phyloP scores from a whole-genome alignment of 345 rosid species.

The Acer campestre region DNA sequence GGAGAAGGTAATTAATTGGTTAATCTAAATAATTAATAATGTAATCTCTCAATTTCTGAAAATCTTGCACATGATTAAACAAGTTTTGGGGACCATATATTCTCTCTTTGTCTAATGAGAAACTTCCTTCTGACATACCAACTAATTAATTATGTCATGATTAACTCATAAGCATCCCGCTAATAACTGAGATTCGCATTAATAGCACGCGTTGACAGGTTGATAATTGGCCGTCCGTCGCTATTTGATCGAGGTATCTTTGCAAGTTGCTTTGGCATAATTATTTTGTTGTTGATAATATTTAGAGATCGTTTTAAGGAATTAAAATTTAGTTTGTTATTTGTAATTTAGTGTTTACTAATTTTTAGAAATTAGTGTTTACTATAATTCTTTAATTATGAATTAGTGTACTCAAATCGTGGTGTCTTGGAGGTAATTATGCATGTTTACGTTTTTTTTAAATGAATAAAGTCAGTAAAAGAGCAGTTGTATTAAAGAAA shows the following conservation, averaged over 20 bases:
- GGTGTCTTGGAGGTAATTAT: no score
- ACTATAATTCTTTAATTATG: no score
- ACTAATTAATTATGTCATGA: slow-evolving; percentile 10
- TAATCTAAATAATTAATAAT: neutral
- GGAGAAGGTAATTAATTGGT: neutral
- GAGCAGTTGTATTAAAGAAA: no score
- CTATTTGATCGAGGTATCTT: neutral
- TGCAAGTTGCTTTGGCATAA: neutral
- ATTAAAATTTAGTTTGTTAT: no score
- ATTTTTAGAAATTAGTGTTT: no score
- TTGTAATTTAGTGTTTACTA: no score
- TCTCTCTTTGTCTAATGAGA: neutral
- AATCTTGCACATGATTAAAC: slow-evolving; percentile 8
- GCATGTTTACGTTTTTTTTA: no score
- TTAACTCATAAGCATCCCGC: neutral
- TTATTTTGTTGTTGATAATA: neutral
- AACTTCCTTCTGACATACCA: slow-evolving; percentile 12
- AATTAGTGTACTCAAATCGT: no score
- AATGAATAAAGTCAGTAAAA: no score
- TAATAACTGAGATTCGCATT: slow-evolving; percentile 17
- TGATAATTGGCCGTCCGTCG: neutral
- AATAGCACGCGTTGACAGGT: slow-evolving; percentile 12
- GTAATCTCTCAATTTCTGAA: neutral
- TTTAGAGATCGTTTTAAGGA: neutral
- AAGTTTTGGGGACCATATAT: neutral